Base-by-base conservation (phyloP, 2,329 filamentous ascomycete species). In the Exserohilum turcica region DNA sequence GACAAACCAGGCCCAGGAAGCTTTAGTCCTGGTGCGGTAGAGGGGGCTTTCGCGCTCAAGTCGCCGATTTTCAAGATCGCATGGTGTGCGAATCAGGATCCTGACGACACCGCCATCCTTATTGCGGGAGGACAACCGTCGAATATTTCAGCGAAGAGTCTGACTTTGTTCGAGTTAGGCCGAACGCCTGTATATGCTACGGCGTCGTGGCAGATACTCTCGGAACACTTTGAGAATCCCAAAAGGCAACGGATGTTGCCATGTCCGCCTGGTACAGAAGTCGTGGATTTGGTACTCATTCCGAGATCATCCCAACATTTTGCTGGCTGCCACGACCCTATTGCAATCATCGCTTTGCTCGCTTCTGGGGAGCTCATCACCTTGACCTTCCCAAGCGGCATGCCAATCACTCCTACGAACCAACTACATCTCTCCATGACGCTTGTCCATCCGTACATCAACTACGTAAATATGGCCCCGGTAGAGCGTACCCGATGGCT, bases 31-130 rank as follows among this genome's bases (percentile, higher is more conserved):
- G 74, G 75, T 6, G 76, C 73, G n/a, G 65, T 73, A 1, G 75
- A 81, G 3, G 80, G 80, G 1, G 80, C 79, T 0, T 78, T 86
- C 36, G 80, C 81, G 13, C 75, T 88, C 12, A 88, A 89, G 56
- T 88, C 90, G 49, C 91, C 91, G 0, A 89, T 93, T 55, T 84
- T 85, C 56, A 87, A 86, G 57, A 86, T 97, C 50, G 84, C 87
- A 1, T 99, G 94, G 94, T 99, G 94, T 76, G 93, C 91, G 52
- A 97, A 97, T 72, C 83, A 87, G 54, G 96, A 97, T 67, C 89
- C 92, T 0, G 94, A 99, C 66, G 93, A 99, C 67, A 97, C 92
- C 15, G 93, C 87, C 1, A 80, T 99, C 19, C 77, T 99, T 33
- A 83, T 99, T 49, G 90, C 92, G 2, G 94, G 94, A 27, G 94